Evolutionary conservation across 1,284 basidiomycete species (phyloP).

Genomic region (Tilletia setariae): DNA sequence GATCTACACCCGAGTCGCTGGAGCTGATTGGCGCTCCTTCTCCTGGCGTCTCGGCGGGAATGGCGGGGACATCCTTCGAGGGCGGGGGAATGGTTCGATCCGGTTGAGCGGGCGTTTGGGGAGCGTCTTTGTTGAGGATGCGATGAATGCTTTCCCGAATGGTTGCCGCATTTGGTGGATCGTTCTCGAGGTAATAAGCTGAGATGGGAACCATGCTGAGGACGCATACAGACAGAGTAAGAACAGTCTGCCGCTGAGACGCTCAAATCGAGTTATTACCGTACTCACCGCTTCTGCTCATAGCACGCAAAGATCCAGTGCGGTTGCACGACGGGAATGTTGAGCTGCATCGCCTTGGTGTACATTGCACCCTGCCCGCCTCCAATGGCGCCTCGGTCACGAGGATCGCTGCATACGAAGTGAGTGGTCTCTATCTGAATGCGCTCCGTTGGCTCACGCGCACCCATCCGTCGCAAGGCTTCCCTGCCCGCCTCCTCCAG

Average conservation of each 20-base stretch:
- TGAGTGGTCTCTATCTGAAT: slow-evolving; percentile 70
- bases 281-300: slow-evolving; percentile 42
- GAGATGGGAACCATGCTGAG: slow-evolving; percentile 50
- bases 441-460: slow-evolving; percentile 68
- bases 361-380: slow-evolving; percentile 25
- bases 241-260: not conserved
- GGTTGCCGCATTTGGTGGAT: slow-evolving; percentile 44
- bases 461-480: slow-evolving; percentile 38
- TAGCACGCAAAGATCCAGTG: slow-evolving; percentile 53
- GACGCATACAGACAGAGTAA: not conserved
- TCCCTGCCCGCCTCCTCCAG: slow-evolving; percentile 34
- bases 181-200: slow-evolving; percentile 47
- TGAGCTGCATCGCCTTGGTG: slow-evolving; percentile 48
- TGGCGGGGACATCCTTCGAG: slow-evolving; percentile 5
- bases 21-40: not conserved
- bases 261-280: not conserved
- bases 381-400: slow-evolving; percentile 26
- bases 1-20: too few species aligned
- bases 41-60: not conserved
- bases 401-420: slow-evolving; percentile 43
- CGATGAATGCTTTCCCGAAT: slow-evolving; percentile 30
- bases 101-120: not conserved
- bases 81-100: not conserved
- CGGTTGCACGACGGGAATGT: slow-evolving; percentile 51
- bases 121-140: not conserved